Percentiles rank a stretch among this genome's conserved stretches.
These are phyloP conservation scores for Dothideomycetes sp. DNA, from an alignment of 2,329 filamentous ascomycete genomes.

Conservation along the genomic window DNA sequence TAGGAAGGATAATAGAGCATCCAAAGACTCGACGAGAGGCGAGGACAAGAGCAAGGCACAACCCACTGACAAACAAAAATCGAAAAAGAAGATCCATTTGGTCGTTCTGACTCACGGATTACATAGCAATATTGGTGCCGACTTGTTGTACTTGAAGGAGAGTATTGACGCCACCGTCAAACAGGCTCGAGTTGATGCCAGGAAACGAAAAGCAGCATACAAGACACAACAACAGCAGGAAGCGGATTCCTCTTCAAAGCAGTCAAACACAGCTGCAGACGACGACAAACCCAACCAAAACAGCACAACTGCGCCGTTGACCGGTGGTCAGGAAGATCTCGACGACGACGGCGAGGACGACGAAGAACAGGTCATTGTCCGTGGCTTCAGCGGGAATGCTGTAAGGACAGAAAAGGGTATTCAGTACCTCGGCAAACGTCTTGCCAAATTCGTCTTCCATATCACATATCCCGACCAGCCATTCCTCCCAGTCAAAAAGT, in stretches of 20 bases:
- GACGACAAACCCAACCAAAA: conserved; percentile 19
- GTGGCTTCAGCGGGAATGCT: conserved; percentile 83
- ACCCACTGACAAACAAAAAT: conserved; percentile 32
- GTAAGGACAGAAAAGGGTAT: conserved; percentile 90
- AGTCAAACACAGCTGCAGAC: conserved; percentile 21
- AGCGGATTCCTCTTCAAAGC: conserved; percentile 14
- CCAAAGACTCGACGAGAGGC: conserved; percentile 15
- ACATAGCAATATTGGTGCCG: conserved; percentile 89
- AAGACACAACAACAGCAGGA: conserved; percentile 17
- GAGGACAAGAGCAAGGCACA: conserved; percentile 14
- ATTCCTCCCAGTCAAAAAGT: conserved; percentile 59
- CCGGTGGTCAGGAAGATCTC: conserved; percentile 42
- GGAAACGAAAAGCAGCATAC: conserved; percentile 42
- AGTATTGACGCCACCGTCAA: conserved; percentile 80
- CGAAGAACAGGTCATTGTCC: conserved; percentile 77
- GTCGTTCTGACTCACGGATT: conserved; percentile 90
- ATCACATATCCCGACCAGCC: conserved; percentile 94
- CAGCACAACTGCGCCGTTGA: conserved; percentile 37
- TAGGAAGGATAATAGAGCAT: conserved; percentile 19
- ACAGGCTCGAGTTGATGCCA: conserved; percentile 63
- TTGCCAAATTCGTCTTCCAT: conserved; percentile 81
- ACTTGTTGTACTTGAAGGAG: conserved; percentile 96
- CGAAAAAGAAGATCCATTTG: conserved; percentile 73
- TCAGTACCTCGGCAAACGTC: conserved; percentile 88
- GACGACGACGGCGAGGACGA: conserved; percentile 51